A percentile compares a stretch with the other conserved stretches of the same genome.
phyloP scores from a whole-genome alignment of 192 early-diverging fungal species.

The Paraglomus brasilianum region DNA sequence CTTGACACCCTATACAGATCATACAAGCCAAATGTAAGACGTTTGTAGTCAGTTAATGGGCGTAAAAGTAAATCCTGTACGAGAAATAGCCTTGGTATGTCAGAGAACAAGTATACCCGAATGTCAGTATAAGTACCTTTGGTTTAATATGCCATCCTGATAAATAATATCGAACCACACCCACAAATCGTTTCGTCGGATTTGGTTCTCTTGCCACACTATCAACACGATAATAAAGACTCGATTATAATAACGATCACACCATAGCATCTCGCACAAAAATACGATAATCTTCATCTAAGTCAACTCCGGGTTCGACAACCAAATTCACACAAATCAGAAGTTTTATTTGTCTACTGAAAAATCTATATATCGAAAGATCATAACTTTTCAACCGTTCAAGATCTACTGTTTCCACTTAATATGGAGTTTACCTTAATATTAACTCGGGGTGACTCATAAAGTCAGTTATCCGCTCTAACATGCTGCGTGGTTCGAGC shows the following conservation, averaged over 20 bases:
- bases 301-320: too few species aligned
- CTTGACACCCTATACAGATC: conserved; percentile 68
- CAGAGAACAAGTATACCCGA: background rate
- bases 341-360: too few species aligned
- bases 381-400: too few species aligned
- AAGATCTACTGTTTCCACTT: too few species aligned
- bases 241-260: conserved; percentile 8
- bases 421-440: conserved; percentile 66
- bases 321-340: too few species aligned
- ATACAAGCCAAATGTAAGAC: too few species aligned
- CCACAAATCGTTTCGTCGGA: conserved; percentile 76
- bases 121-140: conserved; percentile 52
- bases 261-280: conserved; percentile 12
- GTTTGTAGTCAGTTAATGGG: too few species aligned
- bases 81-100: background rate
- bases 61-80: too few species aligned
- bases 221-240: conserved; percentile 5
- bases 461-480: conserved; percentile 95
- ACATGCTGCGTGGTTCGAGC: conserved; percentile 89
- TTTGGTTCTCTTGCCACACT: conserved; percentile 69
- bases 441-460: conserved; percentile 87
- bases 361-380: too few species aligned
- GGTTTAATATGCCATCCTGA: conserved; percentile 94
- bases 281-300: conserved; percentile 9
- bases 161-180: conserved; percentile 81